phyloP scores from a whole-genome alignment of 1,139 yeast genomes.

The Arxiozyma slooffiae region DNA sequence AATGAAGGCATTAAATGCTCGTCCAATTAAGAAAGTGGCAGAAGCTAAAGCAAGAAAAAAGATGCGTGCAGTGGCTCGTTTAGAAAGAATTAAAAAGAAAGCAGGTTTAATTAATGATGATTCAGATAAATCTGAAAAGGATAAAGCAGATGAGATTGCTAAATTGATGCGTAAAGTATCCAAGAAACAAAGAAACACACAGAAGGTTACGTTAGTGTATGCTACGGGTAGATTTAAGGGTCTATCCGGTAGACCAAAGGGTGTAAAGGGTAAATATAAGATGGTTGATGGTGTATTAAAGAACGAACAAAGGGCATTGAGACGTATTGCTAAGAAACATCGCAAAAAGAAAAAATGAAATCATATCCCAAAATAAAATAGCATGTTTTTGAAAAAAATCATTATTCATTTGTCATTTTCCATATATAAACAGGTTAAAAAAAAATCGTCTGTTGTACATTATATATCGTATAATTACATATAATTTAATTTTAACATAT shows the following conservation, averaged over 20 bases:
- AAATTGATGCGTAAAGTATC: constrained; percentile 74
- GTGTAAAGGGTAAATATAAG: constrained; percentile 93
- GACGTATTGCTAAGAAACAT: constrained; percentile 78
- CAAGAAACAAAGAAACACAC: constrained; percentile 66
- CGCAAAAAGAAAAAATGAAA: constrained; percentile 34
- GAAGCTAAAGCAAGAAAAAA: constrained; percentile 97
- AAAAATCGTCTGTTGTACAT: background rate
- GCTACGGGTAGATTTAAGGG: constrained; percentile 86
- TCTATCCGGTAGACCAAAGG: constrained; percentile 89
- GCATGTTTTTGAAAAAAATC: background rate
- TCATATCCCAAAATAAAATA: background rate
- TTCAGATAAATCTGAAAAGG: constrained; percentile 75
- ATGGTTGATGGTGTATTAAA: constrained; percentile 98
- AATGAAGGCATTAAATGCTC: constrained; percentile 80
- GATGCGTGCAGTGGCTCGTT: constrained; percentile 80
- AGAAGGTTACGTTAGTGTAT: constrained; percentile 78
- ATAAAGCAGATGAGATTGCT: constrained; percentile 86
- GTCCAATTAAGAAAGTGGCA: constrained; percentile 94
- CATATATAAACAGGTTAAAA: background rate
- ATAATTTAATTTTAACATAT: background rate
- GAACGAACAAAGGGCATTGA: constrained; percentile 91
- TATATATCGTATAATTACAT: background rate
- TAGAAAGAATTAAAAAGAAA: constrained; percentile 89
- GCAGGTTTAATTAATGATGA: constrained; percentile 88
- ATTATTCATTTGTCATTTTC: background rate